Evolutionary conservation across 768 basidiomycete species (phyloP).

Genomic region (Tylopilus plumbeoviolaceoides): DNA sequence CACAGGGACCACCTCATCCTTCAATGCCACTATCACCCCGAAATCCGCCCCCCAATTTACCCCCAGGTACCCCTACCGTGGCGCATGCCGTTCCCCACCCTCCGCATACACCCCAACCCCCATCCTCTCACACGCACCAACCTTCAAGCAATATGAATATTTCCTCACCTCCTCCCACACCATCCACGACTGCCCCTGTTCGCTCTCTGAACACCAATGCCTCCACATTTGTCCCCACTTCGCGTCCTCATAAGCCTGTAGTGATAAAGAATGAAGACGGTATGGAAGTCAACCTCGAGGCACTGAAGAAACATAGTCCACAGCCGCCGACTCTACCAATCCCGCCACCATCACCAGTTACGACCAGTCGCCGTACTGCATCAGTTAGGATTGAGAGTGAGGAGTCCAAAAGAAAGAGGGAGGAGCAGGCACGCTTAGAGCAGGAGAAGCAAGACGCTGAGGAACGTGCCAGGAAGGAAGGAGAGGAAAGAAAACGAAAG

Average conservation of each 20-base stretch:
- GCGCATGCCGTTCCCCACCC: slow-evolving; percentile 51
- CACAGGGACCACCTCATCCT: slow-evolving; percentile 42
- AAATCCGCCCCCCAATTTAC: slow-evolving; percentile 48
- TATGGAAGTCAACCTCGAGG: slow-evolving; percentile 56
- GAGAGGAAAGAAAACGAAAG: slow-evolving; percentile 34
- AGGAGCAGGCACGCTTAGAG: slow-evolving; percentile 40
- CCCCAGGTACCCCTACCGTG: slow-evolving; percentile 68
- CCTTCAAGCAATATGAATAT: slow-evolving; percentile 44
- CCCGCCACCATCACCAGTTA: slow-evolving; percentile 34
- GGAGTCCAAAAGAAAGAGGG: slow-evolving; percentile 49
- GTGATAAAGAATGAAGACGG: slow-evolving; percentile 65
- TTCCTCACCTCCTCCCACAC: slow-evolving; percentile 66
- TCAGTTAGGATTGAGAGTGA: slow-evolving; percentile 63
- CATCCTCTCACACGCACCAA: slow-evolving; percentile 38
- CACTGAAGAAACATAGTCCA: slow-evolving; percentile 47
- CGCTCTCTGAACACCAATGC: slow-evolving; percentile 60
- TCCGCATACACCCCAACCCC: slow-evolving; percentile 45
- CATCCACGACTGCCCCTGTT: slow-evolving; percentile 41
- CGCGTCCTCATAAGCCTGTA: slow-evolving; percentile 39
- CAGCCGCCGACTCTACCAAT: slow-evolving; percentile 38
- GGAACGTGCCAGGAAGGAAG: slow-evolving; percentile 34
- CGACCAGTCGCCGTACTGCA: slow-evolving; percentile 24
- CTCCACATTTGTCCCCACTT: slow-evolving; percentile 58
- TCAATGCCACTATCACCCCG: slow-evolving; percentile 69
- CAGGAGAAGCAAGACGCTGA: slow-evolving; percentile 37